Percentiles rank a stretch among this genome's conserved stretches.
These are phyloP conservation scores for Aspergillus glaucus DNA, from an alignment of 2,329 filamentous ascomycete species.

Conservation along the genomic window DNA sequence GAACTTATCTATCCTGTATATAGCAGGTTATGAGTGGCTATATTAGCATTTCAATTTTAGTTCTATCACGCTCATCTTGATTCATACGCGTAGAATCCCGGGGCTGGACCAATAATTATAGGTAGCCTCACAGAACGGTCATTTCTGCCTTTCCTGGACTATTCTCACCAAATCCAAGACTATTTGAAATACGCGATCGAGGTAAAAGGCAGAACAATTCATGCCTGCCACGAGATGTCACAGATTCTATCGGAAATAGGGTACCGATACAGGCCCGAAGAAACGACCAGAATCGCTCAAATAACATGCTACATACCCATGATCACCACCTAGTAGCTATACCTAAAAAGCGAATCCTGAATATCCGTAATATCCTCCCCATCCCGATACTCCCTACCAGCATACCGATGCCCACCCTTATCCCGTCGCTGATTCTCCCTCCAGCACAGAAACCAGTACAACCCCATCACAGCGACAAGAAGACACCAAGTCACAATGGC, in stretches of 20 bases:
- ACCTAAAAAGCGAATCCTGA: background rate
- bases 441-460: background rate
- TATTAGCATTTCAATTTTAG: background rate
- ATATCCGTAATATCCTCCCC: background rate
- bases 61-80: background rate
- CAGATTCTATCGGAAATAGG: too few species aligned
- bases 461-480: background rate
- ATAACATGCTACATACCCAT: too few species aligned
- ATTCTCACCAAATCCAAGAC: too few species aligned
- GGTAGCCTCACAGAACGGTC: too few species aligned
- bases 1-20: slow-evolving; percentile 24
- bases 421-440: background rate
- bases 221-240: too few species aligned
- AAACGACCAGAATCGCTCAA: too few species aligned
- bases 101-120: too few species aligned
- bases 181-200: too few species aligned
- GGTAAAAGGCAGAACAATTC: too few species aligned
- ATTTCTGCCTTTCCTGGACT: too few species aligned
- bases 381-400: background rate
- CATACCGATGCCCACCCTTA: background rate
- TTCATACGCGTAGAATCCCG: too few species aligned
- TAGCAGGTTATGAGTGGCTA: slow-evolving; percentile 15
- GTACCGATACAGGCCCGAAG: too few species aligned
- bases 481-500: background rate
- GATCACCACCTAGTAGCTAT: background rate